A percentile compares a stretch with the other conserved stretches of the same genome.
Conservation (phyloP, 805 yeast species). For the Yamadazyma scolyti region DNA sequence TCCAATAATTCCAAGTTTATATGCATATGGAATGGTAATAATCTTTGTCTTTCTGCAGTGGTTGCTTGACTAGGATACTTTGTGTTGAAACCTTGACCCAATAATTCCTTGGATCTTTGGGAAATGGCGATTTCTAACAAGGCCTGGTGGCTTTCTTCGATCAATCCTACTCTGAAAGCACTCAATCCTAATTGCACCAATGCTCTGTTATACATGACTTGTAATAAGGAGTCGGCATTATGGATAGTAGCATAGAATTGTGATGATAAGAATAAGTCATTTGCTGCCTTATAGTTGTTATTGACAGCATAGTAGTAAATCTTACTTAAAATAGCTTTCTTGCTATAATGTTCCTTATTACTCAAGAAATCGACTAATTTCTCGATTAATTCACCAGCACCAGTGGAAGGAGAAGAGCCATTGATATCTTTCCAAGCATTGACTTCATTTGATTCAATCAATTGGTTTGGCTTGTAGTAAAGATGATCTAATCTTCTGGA, state of each 20-base stretch:
- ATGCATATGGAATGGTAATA: conserved; percentile 97
- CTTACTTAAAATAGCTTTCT: conserved; percentile 79
- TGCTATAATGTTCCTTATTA: conserved; percentile 65
- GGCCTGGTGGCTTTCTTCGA: conserved; percentile 81
- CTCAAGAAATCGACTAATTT: conserved; percentile 57
- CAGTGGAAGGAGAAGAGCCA: conserved; percentile 25
- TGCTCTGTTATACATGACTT: conserved; percentile 91
- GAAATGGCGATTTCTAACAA: conserved; percentile 85
- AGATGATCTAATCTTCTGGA: conserved; percentile 86
- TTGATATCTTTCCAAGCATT: conserved; percentile 65
- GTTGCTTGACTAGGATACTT: conserved; percentile 59
- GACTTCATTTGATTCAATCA: conserved; percentile 65
- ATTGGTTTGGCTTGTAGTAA: conserved; percentile 82
- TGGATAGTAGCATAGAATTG: conserved; percentile 82
- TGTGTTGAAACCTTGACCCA: conserved; percentile 82
- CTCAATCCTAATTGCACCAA: conserved; percentile 93
- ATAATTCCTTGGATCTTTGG: conserved; percentile 81
- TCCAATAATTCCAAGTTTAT: conserved; percentile 93
- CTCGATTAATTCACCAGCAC: conserved; percentile 52
- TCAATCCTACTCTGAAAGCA: conserved; percentile 88
- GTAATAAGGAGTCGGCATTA: conserved; percentile 79
- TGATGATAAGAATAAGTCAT: conserved; percentile 83
- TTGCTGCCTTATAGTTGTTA: conserved; percentile 77
- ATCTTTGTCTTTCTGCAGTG: conserved; percentile 67
- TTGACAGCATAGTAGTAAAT: conserved; percentile 91